Evolutionary conservation across 139 green algal species (phyloP).

Genomic region (Diplosphaera chodatii): DNA sequence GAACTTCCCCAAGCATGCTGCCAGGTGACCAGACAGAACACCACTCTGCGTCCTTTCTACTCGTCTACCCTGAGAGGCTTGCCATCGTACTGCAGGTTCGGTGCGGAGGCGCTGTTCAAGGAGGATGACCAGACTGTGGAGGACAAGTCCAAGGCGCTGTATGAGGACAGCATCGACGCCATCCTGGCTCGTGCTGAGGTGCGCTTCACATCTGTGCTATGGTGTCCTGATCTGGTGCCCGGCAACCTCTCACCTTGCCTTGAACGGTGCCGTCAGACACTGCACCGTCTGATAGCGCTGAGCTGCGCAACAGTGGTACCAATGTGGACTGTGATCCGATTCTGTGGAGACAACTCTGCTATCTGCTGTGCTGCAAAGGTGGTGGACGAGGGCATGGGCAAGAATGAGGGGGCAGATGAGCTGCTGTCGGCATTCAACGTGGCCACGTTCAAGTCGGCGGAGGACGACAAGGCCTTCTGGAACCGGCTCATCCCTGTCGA

Average conservation of each 20-base stretch:
- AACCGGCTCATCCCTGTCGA: conserved; percentile 74
- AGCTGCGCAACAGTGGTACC: no score
- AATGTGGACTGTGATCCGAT: no score
- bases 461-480: conserved; percentile 93
- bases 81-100: conserved; percentile 52
- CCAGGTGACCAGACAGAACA: no score
- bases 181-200: conserved; percentile 67
- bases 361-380: no score
- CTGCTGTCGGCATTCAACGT: conserved; percentile 86
- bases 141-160: conserved; percentile 41
- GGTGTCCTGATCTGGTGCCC: no score
- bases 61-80: no score
- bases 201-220: not conserved
- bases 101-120: conserved; percentile 92
- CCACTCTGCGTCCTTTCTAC: no score
- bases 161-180: conserved; percentile 83
- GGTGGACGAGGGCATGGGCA: conserved; percentile 29
- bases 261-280: no score
- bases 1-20: no score
- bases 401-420: conserved; percentile 41
- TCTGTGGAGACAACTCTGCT: no score
- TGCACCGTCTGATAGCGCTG: no score
- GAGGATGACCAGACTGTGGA: conserved; percentile 35
- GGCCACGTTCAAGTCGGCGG: conserved; percentile 73
- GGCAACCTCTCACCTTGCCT: no score